A percentile compares a stretch with the other conserved stretches of the same genome.
These are phyloP conservation scores for Apostasia ramifera DNA, from an alignment of 106 monocot species.

Conservation along the genomic window DNA sequence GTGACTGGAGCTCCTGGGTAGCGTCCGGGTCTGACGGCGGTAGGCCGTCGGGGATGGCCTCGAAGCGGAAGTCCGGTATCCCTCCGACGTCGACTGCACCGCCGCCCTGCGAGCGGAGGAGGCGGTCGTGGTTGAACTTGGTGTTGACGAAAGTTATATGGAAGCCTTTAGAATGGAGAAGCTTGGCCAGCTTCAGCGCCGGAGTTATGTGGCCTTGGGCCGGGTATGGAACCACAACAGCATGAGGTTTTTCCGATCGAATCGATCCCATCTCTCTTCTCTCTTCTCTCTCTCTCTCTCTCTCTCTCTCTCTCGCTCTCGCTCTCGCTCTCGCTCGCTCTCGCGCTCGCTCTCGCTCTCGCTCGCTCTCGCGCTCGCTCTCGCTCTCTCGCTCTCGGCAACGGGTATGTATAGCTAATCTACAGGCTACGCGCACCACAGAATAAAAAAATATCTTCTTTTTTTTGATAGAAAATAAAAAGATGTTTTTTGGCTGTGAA, in stretches of 20 bases:
- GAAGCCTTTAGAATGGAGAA: constrained; percentile 16
- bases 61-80: constrained; percentile 8
- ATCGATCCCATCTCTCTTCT: too few relatives aligned
- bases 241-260: constrained; percentile 8
- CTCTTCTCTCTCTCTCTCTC: background rate
- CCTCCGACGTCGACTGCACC: background rate
- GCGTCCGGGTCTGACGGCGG: constrained; percentile 8
- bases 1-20: constrained; percentile 7
- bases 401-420: too few relatives aligned
- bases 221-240: constrained; percentile 15
- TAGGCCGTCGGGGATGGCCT: constrained; percentile 22
- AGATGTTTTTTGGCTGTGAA: too few relatives aligned
- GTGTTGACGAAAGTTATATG: constrained; percentile 18
- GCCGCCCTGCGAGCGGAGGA: background rate
- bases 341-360: too few relatives aligned
- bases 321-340: too few relatives aligned
- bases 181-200: constrained; percentile 13
- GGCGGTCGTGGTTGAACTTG: constrained; percentile 15
- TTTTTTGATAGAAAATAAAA: too few relatives aligned
- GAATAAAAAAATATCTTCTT: too few relatives aligned
- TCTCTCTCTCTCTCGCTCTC: background rate
- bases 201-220: constrained; percentile 15
- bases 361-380: background rate
- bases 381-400: background rate
- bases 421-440: too few relatives aligned